A percentile compares a stretch with the other conserved stretches of the same genome.
Conservation (phyloP, 768 basidiomycete species). For the Sarcomyxa edulis region DNA sequence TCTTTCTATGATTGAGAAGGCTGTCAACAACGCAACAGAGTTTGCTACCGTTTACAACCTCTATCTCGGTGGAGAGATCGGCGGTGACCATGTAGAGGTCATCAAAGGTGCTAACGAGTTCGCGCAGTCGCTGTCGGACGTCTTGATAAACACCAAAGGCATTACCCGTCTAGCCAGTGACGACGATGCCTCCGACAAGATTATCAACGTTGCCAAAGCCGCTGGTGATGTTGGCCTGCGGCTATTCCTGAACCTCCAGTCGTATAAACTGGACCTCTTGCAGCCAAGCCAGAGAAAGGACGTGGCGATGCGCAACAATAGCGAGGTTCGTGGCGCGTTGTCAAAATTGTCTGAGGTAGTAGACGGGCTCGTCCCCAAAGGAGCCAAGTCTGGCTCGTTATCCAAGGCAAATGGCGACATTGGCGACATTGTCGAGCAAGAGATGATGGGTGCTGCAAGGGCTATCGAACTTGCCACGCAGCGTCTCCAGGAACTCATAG, state of each 20-base stretch:
- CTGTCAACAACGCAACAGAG: constrained; percentile 89
- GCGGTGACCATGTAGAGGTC: constrained; percentile 95
- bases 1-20: constrained; percentile 97
- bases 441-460: constrained; percentile 89
- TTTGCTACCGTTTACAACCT: constrained; percentile 94
- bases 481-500: constrained; percentile 87
- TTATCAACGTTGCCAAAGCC: constrained; percentile 75
- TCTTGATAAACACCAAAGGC: constrained; percentile 91
- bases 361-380: constrained; percentile 83
- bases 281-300: constrained; percentile 71
- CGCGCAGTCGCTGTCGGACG: constrained; percentile 89
- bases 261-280: constrained; percentile 85
- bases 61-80: constrained; percentile 78
- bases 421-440: constrained; percentile 92
- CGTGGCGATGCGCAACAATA: constrained; percentile 85
- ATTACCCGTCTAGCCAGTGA: constrained; percentile 88
- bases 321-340: constrained; percentile 77
- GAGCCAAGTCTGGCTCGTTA: constrained; percentile 60
- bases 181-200: constrained; percentile 89
- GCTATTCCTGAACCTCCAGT: constrained; percentile 94
- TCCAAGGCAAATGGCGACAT: constrained; percentile 86
- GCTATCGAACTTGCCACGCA: constrained; percentile 93
- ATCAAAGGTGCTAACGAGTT: constrained; percentile 97
- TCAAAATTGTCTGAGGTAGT: constrained; percentile 83
- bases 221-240: constrained; percentile 87